Conservation (phyloP, 1,284 basidiomycete genomes). For the Ceratobasidium sp. region DNA sequence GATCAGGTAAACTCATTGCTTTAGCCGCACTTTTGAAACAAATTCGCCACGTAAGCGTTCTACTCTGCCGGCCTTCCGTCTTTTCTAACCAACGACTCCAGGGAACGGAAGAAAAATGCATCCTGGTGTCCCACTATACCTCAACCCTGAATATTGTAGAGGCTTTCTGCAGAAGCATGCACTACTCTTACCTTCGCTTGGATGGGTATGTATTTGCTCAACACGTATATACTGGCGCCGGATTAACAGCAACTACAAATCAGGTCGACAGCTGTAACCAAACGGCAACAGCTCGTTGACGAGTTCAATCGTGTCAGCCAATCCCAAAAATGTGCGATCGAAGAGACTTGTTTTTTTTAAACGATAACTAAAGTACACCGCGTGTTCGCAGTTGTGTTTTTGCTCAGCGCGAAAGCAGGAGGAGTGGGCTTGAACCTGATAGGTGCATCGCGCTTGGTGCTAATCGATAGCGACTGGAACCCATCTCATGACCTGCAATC, state of each 20-base stretch:
- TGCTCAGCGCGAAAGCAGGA: slow-evolving; percentile 96
- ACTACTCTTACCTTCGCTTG: slow-evolving; percentile 85
- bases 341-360: no score
- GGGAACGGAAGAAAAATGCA: slow-evolving; percentile 91
- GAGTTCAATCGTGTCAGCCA: slow-evolving; percentile 82
- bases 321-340: slow-evolving; percentile 71
- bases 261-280: slow-evolving; percentile 82
- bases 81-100: slow-evolving; percentile 52
- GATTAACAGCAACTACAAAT: not conserved
- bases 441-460: slow-evolving; percentile 97
- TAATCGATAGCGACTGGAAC: slow-evolving; percentile 99
- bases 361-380: no score
- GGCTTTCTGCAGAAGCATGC: slow-evolving; percentile 80
- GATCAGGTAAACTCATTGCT: slow-evolving; percentile 82
- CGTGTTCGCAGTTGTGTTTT: slow-evolving; percentile 78
- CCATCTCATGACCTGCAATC: slow-evolving; percentile 99
- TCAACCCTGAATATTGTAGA: slow-evolving; percentile 94
- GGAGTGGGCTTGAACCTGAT: slow-evolving; percentile 99
- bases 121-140: slow-evolving; percentile 91
- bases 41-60: slow-evolving; percentile 68
- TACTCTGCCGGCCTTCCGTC: not conserved
- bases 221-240: no score
- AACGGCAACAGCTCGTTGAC: slow-evolving; percentile 87
- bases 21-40: slow-evolving; percentile 79
- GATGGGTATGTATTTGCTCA: slow-evolving; percentile 74